These are phyloP conservation scores for Prunus mongolica DNA, from an alignment of 306 rosid species.

Conservation along the genomic window DNA sequence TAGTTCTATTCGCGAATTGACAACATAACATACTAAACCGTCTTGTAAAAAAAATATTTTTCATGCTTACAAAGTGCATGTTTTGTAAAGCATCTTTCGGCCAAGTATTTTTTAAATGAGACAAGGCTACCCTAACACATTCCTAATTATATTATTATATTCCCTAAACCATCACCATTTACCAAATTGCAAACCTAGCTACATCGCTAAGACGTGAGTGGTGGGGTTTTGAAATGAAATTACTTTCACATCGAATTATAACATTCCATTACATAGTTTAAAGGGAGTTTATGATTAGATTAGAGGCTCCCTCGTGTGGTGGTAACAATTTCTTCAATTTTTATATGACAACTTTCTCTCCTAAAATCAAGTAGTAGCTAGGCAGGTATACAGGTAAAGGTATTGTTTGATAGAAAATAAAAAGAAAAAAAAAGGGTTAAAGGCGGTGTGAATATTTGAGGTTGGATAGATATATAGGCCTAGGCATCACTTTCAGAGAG, in stretches of 20 bases:
- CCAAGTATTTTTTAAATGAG: background rate
- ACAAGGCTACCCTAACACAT: background rate
- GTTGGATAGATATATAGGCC: constrained; percentile 19
- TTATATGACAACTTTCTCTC: constrained; percentile 7
- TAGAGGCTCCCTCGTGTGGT: constrained; percentile 58
- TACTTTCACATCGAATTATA: background rate
- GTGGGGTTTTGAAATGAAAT: background rate
- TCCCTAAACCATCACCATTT: background rate
- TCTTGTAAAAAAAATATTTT: background rate
- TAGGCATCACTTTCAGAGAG: constrained; percentile 30
- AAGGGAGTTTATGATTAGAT: constrained; percentile 27
- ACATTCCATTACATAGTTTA: background rate
- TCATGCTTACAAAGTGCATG: constrained; percentile 10
- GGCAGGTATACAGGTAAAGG: constrained; percentile 38
- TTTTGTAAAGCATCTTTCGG: constrained; percentile 20
- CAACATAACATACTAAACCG: background rate
- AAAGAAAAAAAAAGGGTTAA: constrained; percentile 5
- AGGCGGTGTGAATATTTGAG: constrained; percentile 37
- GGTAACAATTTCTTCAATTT: constrained; percentile 9
- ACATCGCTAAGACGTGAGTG: background rate
- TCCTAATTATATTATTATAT: background rate
- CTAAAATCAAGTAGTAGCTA: constrained; percentile 36
- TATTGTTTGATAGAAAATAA: background rate
- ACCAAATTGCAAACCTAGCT: background rate
- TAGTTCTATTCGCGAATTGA: background rate